Evolutionary conservation across 2,329 filamentous ascomycete species (phyloP).

Genomic region (Acephala macrosclerotiorum): DNA sequence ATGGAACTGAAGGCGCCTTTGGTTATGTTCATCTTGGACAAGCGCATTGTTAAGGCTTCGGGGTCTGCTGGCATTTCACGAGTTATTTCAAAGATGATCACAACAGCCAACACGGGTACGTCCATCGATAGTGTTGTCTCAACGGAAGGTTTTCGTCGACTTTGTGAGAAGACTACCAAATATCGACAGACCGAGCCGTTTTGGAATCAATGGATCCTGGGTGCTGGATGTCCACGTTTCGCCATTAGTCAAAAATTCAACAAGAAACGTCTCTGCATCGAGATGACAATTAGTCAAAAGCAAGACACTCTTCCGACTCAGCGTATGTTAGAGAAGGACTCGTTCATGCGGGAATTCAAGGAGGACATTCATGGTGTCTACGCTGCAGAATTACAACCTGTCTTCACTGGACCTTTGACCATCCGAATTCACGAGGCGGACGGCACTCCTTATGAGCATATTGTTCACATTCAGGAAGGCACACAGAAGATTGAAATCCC

Average conservation of each 20-base stretch:
- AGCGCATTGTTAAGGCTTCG: constrained; percentile 86
- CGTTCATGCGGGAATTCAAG: constrained; percentile 86
- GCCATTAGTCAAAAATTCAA: constrained; percentile 91
- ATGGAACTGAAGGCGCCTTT: constrained; percentile 89
- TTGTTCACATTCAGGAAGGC: constrained; percentile 91
- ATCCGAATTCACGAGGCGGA: constrained; percentile 98
- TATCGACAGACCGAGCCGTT: constrained; percentile 83
- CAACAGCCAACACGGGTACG: constrained; percentile 84
- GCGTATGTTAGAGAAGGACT: constrained; percentile 67
- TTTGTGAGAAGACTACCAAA: constrained; percentile 88
- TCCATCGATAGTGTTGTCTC: constrained; percentile 74
- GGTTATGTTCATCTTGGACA: constrained; percentile 92
- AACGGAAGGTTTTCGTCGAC: constrained; percentile 78
- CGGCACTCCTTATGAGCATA: constrained; percentile 97
- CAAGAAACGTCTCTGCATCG: constrained; percentile 95
- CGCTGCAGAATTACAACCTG: constrained; percentile 73
- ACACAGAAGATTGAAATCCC: constrained; percentile 90
- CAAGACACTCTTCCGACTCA: constrained; percentile 57
- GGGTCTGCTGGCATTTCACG: constrained; percentile 81
- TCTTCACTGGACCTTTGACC: constrained; percentile 96
- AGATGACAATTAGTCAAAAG: constrained; percentile 85
- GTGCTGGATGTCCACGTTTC: constrained; percentile 88
- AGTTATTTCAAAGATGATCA: constrained; percentile 85
- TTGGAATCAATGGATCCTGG: constrained; percentile 91
- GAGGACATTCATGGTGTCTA: constrained; percentile 77